Evolutionary conservation across 208 protist species (phyloP).

Genomic region (Sergeia podlipaevii): DNA sequence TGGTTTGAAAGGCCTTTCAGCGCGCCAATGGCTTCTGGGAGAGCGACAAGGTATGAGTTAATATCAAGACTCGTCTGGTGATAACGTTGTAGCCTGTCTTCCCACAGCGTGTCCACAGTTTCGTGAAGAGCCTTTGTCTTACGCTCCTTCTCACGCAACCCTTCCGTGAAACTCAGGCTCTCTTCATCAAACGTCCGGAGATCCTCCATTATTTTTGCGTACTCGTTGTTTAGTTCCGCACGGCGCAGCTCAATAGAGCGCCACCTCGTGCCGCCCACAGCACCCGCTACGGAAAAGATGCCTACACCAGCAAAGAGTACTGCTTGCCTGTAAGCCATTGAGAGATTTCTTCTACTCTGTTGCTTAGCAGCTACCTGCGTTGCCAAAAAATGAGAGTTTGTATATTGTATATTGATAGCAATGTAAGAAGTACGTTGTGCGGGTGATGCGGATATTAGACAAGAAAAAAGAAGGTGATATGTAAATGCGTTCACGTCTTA

Average conservation of each 20-base stretch:
- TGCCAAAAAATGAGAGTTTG: neutral
- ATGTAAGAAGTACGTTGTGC: too few species aligned
- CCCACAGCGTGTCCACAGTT: slow-evolving; percentile 72
- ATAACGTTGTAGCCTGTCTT: slow-evolving; percentile 70
- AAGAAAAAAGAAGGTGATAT: too few species aligned
- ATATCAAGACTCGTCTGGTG: slow-evolving; percentile 52
- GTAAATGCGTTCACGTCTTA: too few species aligned
- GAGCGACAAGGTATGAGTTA: slow-evolving; percentile 53
- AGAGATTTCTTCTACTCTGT: neutral
- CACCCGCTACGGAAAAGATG: slow-evolving; percentile 23
- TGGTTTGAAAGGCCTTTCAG: slow-evolving; percentile 71
- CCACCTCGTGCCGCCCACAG: slow-evolving; percentile 46
- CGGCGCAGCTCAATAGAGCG: slow-evolving; percentile 36
- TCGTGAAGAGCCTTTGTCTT: slow-evolving; percentile 29
- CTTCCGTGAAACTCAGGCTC: slow-evolving; percentile 24
- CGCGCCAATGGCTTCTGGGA: slow-evolving; percentile 69
- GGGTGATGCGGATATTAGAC: too few species aligned
- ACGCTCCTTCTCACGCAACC: slow-evolving; percentile 33
- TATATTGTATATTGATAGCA: too few species aligned
- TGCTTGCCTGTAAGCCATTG: slow-evolving; percentile 23
- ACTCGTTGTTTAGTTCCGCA: slow-evolving; percentile 66
- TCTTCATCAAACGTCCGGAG: slow-evolving; percentile 38
- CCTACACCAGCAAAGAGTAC: slow-evolving; percentile 27
- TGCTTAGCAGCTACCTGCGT: neutral
- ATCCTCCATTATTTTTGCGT: slow-evolving; percentile 37